Evolutionary conservation across 2,329 filamentous ascomycete species (phyloP), one percentile per base, ranked within the genome.

Genomic region (Diplodia scrobiculata): DNA sequence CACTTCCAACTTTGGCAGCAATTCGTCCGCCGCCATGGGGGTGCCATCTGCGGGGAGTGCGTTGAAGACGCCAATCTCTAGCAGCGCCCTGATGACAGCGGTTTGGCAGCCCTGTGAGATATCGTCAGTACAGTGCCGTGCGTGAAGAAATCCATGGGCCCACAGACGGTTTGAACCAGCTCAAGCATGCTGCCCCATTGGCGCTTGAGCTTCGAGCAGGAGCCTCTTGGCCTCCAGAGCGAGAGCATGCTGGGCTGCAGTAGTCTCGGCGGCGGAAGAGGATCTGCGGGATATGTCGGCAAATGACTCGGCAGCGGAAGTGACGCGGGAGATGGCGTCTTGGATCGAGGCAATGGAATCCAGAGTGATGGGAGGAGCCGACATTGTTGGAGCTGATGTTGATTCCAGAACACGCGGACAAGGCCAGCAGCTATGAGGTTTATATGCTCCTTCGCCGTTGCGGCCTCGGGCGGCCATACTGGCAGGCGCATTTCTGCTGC

Each of bases 261-360:
- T 34, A 2, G 50, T 60, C 34, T 67, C 65, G 11, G 58, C n/a
- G 6, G 29, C 36, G 11, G 63, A 19, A 13, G 59, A 14, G 0
- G 41, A 5, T 17, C 29, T 34, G 58, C 65, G 59, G 19, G 59
- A 64, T 5, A 55, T 54, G 19, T 63, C 27, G 29, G 47, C 48
- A 25, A 55, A 55, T 14, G 29, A 54, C 32, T 67, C 59, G 48
- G 59, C 50, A 14, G 50, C 45, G 47, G 50, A 7, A 50, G 14
- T 50, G 36, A 67, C 27, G 19, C 52, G 53, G 27, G 59, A 36
- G 9, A 67, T 51, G 38, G 45, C 47, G 11, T 32, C 58, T 64
- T 64, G 59, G 48, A 67, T 55, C 6, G 65, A 51, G 36, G 65
- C 59, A 55, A 67, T 21, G 25, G 65, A 50, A 21, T 67, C 59